Conservation (phyloP, 2,329 filamentous ascomycete species). For the Curvularia verruculosa region DNA sequence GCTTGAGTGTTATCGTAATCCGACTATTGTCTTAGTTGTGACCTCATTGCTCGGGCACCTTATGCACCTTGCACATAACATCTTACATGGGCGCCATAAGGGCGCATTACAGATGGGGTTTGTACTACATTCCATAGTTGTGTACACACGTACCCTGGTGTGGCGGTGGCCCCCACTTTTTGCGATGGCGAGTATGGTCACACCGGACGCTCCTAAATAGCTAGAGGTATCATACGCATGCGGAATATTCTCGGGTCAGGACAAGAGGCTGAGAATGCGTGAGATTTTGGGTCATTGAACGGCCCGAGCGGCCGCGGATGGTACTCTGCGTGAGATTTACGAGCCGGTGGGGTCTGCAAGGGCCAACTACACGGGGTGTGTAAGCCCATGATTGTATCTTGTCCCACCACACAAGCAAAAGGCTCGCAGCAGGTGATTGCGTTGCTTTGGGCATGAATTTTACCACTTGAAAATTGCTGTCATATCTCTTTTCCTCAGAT, state of each 20-base stretch:
- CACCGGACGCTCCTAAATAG: too few relatives aligned
- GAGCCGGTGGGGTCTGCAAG: neutral
- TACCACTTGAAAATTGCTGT: neutral
- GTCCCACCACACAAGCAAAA: neutral
- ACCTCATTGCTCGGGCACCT: neutral
- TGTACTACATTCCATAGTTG: neutral
- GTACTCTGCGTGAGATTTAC: neutral
- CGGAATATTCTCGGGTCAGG: neutral
- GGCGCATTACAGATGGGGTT: neutral
- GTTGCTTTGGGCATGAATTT: too few relatives aligned
- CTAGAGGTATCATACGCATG: neutral
- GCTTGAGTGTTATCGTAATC: conserved; percentile 6
- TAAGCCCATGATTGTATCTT: neutral
- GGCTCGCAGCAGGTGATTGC: neutral
- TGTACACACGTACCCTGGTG: neutral
- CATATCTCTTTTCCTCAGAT: neutral
- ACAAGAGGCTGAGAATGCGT: neutral
- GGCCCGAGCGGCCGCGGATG: neutral
- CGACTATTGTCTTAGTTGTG: conserved; percentile 18
- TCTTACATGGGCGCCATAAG: neutral
- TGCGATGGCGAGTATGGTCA: neutral
- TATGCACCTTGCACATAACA: conserved; percentile 6
- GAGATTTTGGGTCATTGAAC: neutral
- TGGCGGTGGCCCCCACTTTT: neutral
- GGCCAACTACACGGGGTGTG: neutral